Conservation (phyloP, 2,329 filamentous ascomycete species). For the Myriangium duriaei region DNA sequence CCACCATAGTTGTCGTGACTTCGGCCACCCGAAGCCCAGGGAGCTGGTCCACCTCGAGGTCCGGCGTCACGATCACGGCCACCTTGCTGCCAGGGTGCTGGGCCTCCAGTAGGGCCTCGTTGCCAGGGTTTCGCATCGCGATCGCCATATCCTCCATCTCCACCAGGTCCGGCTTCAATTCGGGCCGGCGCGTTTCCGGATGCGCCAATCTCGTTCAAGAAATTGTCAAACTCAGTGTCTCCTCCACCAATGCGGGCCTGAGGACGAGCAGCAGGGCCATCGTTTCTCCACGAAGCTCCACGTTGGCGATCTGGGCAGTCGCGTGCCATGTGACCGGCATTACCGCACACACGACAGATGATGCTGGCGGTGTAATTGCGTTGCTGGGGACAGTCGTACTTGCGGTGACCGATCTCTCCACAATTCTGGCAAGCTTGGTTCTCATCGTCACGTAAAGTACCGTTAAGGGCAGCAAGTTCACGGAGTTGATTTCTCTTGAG, state of each 20-base stretch:
- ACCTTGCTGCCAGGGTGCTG: constrained; percentile 24
- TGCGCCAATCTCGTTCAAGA: constrained; percentile 93
- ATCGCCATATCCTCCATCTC: constrained; percentile 36
- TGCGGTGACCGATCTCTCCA: constrained; percentile 95
- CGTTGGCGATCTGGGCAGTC: constrained; percentile 93
- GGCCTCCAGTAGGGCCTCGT: constrained; percentile 61
- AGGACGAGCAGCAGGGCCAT: constrained; percentile 39
- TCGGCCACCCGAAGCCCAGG: constrained; percentile 21
- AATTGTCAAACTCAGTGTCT: constrained; percentile 92
- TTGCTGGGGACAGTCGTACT: constrained; percentile 96
- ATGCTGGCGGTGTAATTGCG: constrained; percentile 99
- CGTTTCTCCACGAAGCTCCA: constrained; percentile 85
- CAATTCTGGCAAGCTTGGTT: constrained; percentile 99
- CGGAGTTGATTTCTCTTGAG: constrained; percentile 97
- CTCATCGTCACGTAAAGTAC: constrained; percentile 95
- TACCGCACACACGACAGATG: constrained; percentile 95
- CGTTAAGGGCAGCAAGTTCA: constrained; percentile 94
- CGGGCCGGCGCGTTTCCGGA: constrained; percentile 53
- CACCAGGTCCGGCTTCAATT: constrained; percentile 72
- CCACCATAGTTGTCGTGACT: constrained; percentile 12
- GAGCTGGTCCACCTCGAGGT: constrained; percentile 22
- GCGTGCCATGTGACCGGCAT: constrained; percentile 94
- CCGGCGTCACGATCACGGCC: constrained; percentile 19
- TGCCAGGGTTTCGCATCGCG: constrained; percentile 65
- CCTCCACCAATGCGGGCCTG: constrained; percentile 48